A percentile compares a stretch with the other conserved stretches of the same genome.
Conservation (phyloP, 305 asterid genomes). For the Plantago rigida region DNA sequence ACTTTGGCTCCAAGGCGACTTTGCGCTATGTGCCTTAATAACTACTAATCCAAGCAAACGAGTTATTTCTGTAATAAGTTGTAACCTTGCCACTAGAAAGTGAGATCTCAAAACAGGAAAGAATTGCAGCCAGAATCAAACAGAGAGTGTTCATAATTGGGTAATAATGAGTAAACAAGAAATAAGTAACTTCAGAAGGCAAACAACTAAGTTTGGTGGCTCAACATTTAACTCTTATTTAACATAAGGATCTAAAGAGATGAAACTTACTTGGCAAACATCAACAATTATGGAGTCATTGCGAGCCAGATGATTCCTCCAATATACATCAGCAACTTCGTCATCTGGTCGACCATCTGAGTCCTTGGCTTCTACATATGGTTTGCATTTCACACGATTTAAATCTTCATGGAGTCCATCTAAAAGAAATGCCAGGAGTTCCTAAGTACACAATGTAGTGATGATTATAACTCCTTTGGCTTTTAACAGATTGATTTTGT, state of each 20-base stretch:
- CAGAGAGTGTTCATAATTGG: background rate
- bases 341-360: slow-evolving; percentile 76
- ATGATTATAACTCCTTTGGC: slow-evolving; percentile 25
- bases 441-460: slow-evolving; percentile 41
- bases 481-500: slow-evolving; percentile 15
- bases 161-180: slow-evolving; percentile 1
- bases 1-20: too few species aligned
- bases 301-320: slow-evolving; percentile 92
- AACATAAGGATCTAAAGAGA: slow-evolving; percentile 9
- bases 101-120: too few species aligned
- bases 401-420: slow-evolving; percentile 98
- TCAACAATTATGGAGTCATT: slow-evolving; percentile 94
- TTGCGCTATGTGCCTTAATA: too few species aligned
- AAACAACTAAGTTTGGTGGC: slow-evolving; percentile 1
- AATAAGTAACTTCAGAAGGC: slow-evolving; percentile 15
- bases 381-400: slow-evolving; percentile 90
- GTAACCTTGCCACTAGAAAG: too few species aligned
- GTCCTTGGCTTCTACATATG: slow-evolving; percentile 82
- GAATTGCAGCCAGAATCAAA: too few species aligned
- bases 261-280: slow-evolving; percentile 67
- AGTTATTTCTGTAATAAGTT: too few species aligned
- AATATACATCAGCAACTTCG: slow-evolving; percentile 83
- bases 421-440: slow-evolving; percentile 81
- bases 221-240: background rate
- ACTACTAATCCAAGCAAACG: too few species aligned